Evolutionary conservation across 768 basidiomycete genomes (phyloP).

Genomic region (Phanerochaete carnosa): DNA sequence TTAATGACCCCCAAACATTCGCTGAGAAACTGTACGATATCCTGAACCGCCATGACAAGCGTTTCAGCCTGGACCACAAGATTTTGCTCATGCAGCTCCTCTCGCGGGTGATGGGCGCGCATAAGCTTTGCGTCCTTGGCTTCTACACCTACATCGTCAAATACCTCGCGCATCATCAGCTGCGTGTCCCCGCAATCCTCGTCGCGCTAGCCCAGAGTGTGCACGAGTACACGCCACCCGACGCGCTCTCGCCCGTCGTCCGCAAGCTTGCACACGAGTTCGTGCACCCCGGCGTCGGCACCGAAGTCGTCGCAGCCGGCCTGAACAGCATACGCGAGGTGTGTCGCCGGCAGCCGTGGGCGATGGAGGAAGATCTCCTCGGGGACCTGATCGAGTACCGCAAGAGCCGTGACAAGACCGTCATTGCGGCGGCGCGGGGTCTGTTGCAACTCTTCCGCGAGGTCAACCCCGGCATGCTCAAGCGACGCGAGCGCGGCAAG

Average conservation of each 20-base stretch:
- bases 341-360: conserved; percentile 93
- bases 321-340: conserved; percentile 93
- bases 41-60: conserved; percentile 83
- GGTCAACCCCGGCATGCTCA: conserved; percentile 91
- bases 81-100: conserved; percentile 96
- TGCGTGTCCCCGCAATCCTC: conserved; percentile 89
- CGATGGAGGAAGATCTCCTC: conserved; percentile 93
- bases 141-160: conserved; percentile 97
- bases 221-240: conserved; percentile 93
- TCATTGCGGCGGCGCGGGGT: conserved; percentile 85
- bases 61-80: conserved; percentile 96
- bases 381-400: conserved; percentile 92
- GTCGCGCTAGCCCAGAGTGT: conserved; percentile 92
- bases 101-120: conserved; percentile 87
- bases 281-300: conserved; percentile 94
- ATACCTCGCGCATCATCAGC: conserved; percentile 89
- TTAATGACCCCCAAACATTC: conserved; percentile 95
- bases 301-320: conserved; percentile 95
- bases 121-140: conserved; percentile 89
- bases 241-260: conserved; percentile 84
- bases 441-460: conserved; percentile 91
- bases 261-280: conserved; percentile 94
- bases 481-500: conserved; percentile 89
- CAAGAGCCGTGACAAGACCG: conserved; percentile 93
- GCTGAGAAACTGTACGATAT: conserved; percentile 89